A percentile compares a stretch with the other conserved stretches of the same genome.
phyloP scores from a whole-genome alignment of 768 basidiomycete species.

The Tylopilus balloui region DNA sequence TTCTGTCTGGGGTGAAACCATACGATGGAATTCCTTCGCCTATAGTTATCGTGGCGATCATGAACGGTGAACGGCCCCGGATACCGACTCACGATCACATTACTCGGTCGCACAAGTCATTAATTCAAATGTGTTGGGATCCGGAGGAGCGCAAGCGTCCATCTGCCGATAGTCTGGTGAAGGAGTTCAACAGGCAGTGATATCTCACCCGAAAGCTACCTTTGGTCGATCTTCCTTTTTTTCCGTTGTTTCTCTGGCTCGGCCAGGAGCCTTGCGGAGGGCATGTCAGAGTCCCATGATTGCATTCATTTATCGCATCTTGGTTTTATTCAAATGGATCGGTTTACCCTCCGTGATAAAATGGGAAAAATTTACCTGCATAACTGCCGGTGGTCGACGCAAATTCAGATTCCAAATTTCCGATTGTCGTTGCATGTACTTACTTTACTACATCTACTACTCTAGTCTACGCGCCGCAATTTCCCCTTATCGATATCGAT shows the following conservation, averaged over 20 bases:
- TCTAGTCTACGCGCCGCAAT: too few species aligned
- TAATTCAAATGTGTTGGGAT: slow-evolving; percentile 21
- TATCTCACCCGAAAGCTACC: neutral
- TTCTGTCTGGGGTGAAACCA: slow-evolving; percentile 21
- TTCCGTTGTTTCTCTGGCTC: neutral
- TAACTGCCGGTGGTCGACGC: neutral
- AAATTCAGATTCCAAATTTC: neutral
- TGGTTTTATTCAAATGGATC: neutral
- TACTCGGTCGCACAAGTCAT: neutral
- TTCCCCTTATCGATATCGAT: too few species aligned
- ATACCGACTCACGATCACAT: slow-evolving; percentile 9
- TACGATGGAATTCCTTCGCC: neutral
- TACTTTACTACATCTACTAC: too few species aligned
- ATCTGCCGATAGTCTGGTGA: slow-evolving; percentile 6
- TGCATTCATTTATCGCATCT: neutral
- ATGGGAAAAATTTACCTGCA: neutral
- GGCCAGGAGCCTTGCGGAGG: neutral
- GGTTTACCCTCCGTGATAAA: too few species aligned
- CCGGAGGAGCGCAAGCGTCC: slow-evolving; percentile 16
- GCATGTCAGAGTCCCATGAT: neutral
- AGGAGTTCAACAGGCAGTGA: neutral
- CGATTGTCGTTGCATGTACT: neutral
- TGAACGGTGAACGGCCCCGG: slow-evolving; percentile 10
- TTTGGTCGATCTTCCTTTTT: too few species aligned
- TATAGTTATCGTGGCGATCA: neutral